phyloP scores from a whole-genome alignment of 2,329 filamentous ascomycete species.

The Cercospora brassicicola region DNA sequence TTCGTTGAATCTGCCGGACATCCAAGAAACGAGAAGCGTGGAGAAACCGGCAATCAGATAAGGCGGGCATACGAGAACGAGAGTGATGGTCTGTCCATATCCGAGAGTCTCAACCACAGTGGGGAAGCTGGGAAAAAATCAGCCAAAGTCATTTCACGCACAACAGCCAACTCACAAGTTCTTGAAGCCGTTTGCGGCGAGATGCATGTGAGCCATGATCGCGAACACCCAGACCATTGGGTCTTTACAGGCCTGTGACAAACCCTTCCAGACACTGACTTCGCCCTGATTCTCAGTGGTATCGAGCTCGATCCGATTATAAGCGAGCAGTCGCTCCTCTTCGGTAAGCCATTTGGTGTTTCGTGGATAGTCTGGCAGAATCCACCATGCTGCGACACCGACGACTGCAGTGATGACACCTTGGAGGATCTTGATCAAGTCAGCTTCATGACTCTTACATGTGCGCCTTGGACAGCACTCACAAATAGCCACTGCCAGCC shows the following conservation, averaged over 20 bases:
- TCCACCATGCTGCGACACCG: conserved; percentile 9
- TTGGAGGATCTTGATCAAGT: conserved; percentile 2
- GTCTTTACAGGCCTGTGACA: conserved; percentile 7
- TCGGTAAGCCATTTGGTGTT: conserved; percentile 41
- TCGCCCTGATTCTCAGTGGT: not conserved
- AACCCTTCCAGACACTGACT: conserved; percentile 10
- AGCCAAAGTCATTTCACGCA: not conserved
- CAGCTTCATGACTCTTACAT: not conserved
- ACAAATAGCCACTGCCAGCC: conserved; percentile 60
- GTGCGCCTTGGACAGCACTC: not conserved
- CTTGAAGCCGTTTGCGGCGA: conserved; percentile 31
- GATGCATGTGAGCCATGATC: conserved; percentile 4
- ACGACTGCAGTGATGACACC: conserved; percentile 12
- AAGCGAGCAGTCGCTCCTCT: conserved; percentile 40
- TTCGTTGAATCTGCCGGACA: conserved; percentile 11
- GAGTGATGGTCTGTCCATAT: conserved; percentile 44
- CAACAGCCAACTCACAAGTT: conserved; percentile 35
- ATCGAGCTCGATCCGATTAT: conserved; percentile 23
- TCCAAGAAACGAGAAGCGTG: conserved; percentile 4
- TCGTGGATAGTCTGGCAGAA: conserved; percentile 36
- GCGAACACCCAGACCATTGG: conserved; percentile 12
- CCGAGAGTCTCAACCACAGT: conserved; percentile 51
- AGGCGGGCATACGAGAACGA: conserved; percentile 7
- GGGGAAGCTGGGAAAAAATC: conserved; percentile 30
- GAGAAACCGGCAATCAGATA: conserved; percentile 10